Evolutionary conservation across 2,329 filamentous ascomycete species (phyloP), one percentile per base, ranked within the genome.

Genomic region (Aspergillus melleus): DNA sequence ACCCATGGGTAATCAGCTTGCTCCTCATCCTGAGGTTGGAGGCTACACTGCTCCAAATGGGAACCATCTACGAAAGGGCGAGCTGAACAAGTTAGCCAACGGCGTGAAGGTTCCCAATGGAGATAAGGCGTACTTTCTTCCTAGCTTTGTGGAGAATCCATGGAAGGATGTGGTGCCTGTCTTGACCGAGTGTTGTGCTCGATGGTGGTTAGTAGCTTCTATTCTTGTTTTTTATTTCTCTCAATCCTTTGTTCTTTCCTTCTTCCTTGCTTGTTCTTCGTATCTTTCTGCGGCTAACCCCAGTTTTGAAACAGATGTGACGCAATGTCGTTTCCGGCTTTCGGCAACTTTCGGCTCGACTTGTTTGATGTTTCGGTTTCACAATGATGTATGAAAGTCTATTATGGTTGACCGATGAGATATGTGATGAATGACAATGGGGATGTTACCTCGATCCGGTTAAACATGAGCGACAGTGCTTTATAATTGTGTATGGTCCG

Each of bases 1-100:
- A 9, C 19, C 22, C 8, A 32, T n/a, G 10, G 30, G 19, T 44
- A 22, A 14, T 4, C 39, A 49, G 42, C 20, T 36, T 22, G 36
- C 39, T 6, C 19, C 52, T 11, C 12, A 2, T 26, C 11, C 36
- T 14, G 30, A 52, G 16, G 19, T 24, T 11, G 26, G 29, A 46
- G 42, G 49, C 16, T 71, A 70, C 59, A 66, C 54, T 52, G 65
- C 69, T 29, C 69, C 69, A 49, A 68, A 63, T 55, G 68, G 70
- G 30, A 61, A 58, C 55, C 60, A 57, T 20, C 55, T 71, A 55
- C 56, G 55, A 44, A 53, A 52, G 9, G 42, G 49, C 11, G 61
- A 67, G 20, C 49, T 69, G 53, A 47, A 42, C 30, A 65, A 55
- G 57, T 49, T 65, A 39, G 61, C 61, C 16, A 24, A 49, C 47